These are phyloP conservation scores for Aureobasidium sp. DNA, from an alignment of 2,329 filamentous ascomycete genomes.

Conservation along the genomic window DNA sequence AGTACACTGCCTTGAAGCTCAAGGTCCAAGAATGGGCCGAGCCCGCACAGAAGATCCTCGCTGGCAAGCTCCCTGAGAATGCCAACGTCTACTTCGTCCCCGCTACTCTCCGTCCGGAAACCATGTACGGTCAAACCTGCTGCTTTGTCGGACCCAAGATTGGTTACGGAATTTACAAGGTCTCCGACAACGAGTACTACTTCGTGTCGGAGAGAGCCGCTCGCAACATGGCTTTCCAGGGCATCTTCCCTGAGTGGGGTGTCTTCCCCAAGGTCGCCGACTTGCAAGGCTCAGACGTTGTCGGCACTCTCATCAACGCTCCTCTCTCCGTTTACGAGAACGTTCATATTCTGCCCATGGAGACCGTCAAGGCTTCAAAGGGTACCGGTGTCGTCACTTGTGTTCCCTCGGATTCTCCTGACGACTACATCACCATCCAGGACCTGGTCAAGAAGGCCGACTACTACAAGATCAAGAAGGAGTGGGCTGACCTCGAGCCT, in stretches of 20 bases:
- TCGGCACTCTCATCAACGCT: slow-evolving; percentile 84
- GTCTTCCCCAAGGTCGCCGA: slow-evolving; percentile 68
- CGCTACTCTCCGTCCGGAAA: slow-evolving; percentile 89
- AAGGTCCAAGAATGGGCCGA: slow-evolving; percentile 85
- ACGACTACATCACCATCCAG: slow-evolving; percentile 83
- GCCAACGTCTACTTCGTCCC: slow-evolving; percentile 84
- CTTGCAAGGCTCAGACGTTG: slow-evolving; percentile 67
- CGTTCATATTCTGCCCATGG: slow-evolving; percentile 90
- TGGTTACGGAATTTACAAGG: slow-evolving; percentile 81
- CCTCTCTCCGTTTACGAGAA: slow-evolving; percentile 80
- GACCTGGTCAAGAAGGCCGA: slow-evolving; percentile 93
- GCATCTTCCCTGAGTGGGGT: slow-evolving; percentile 71
- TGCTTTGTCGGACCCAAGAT: slow-evolving; percentile 92
- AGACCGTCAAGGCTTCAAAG: slow-evolving; percentile 83
- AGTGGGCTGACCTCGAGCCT: slow-evolving; percentile 90
- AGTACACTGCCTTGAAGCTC: slow-evolving; percentile 89
- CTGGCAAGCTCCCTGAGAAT: slow-evolving; percentile 69
- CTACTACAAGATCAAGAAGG: slow-evolving; percentile 92
- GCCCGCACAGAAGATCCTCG: slow-evolving; percentile 62
- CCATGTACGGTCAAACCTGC: slow-evolving; percentile 97
- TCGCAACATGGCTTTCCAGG: slow-evolving; percentile 95
- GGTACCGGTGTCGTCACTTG: slow-evolving; percentile 95
- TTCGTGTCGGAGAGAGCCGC: slow-evolving; percentile 76
- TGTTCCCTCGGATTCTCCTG: slow-evolving; percentile 90
- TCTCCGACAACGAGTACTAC: slow-evolving; percentile 61